A percentile compares a stretch with the other conserved stretches of the same genome.
phyloP scores from a whole-genome alignment of 108 stramenopile genomes.

The Chaetoceros muelleri region DNA sequence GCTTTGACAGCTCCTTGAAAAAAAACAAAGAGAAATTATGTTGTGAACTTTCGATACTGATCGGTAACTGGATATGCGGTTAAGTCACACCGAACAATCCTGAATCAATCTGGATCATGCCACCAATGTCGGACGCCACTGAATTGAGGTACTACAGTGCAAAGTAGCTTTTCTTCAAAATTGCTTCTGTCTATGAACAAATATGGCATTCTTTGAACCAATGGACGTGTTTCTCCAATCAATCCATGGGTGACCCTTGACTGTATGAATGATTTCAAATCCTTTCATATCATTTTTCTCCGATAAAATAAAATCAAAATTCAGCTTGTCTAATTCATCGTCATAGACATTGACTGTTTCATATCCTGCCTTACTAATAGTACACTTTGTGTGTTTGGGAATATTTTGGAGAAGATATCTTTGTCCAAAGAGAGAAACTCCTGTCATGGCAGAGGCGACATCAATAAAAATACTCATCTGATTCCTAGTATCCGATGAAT shows the following conservation, averaged over 20 bases:
- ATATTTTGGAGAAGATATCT: conserved; percentile 19
- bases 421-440: conserved; percentile 83
- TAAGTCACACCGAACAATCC: too few species aligned
- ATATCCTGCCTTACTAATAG: conserved; percentile 71
- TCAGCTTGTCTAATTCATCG: background rate
- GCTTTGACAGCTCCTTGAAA: too few species aligned
- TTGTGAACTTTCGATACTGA: too few species aligned
- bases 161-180: too few species aligned
- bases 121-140: too few species aligned
- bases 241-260: conserved; percentile 58
- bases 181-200: conserved; percentile 39
- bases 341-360: conserved; percentile 43
- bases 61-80: too few species aligned
- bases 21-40: too few species aligned
- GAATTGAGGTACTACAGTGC: too few species aligned
- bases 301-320: conserved; percentile 53
- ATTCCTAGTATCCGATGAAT: background rate
- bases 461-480: conserved; percentile 55
- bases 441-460: conserved; percentile 82
- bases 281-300: conserved; percentile 32
- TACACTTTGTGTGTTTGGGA: conserved; percentile 16
- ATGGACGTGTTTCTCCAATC: conserved; percentile 28
- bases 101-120: too few species aligned
- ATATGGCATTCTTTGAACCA: conserved; percentile 45
- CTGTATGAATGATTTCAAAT: conserved; percentile 43